Evolutionary conservation across 176 grass and related monocot genomes (phyloP).

Genomic region (Hordeum vulgare): MorexV3_pseudomolecules_assembly NC_058521.1:542099712-542100211

Average conservation of each 20-base stretch:
- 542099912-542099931: neutral
- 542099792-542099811: neutral
- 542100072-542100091: neutral
- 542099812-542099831: neutral
- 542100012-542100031: slow-evolving; percentile 4
- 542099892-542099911: neutral
- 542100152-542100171: neutral
- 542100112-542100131: neutral
- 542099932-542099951: neutral
- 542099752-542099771: neutral
- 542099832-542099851: slow-evolving; percentile 8
- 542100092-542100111: neutral
- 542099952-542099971: neutral
- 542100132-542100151: too few relatives aligned
- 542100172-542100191: neutral
- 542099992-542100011: slow-evolving; percentile 1
- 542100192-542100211: neutral
- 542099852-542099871: neutral
- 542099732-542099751: neutral
- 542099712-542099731: neutral
- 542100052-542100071: neutral
- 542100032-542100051: slow-evolving; percentile 31
- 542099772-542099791: neutral
- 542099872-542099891: neutral
- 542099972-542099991: neutral